Percentiles rank a stretch among this genome's conserved stretches.
These are phyloP conservation scores for Cladosporium sp. DNA, from an alignment of 2,329 filamentous ascomycete species.

Conservation along the genomic window DNA sequence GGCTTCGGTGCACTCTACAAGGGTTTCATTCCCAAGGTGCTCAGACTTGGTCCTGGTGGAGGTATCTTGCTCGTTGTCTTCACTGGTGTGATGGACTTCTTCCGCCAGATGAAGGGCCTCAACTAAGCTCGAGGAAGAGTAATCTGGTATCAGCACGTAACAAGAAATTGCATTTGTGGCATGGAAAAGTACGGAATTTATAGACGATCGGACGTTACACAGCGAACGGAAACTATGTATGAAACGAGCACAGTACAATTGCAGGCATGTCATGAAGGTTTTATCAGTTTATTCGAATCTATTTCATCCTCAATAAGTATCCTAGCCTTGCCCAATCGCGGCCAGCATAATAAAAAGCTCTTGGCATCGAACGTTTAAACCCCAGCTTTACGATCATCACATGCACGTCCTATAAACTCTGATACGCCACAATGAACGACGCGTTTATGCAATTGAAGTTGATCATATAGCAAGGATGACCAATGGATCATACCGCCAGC, in stretches of 20 bases:
- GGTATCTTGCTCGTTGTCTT: conserved; percentile 80
- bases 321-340: background rate
- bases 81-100: conserved; percentile 90
- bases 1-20: conserved; percentile 93
- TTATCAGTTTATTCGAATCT: background rate
- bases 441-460: background rate
- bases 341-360: background rate
- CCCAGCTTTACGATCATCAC: background rate
- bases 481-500: conserved; percentile 10
- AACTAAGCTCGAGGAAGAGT: background rate
- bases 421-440: background rate
- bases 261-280: background rate
- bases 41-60: conserved; percentile 70
- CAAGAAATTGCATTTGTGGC: conserved; percentile 8
- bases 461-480: conserved; percentile 6
- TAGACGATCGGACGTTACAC: conserved; percentile 11
- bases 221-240: conserved; percentile 9
- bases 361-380: conserved; percentile 4
- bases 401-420: background rate
- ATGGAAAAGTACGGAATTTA: conserved; percentile 15
- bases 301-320: background rate
- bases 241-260: conserved; percentile 14
- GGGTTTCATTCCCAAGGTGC: conserved; percentile 94
- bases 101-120: conserved; percentile 65
- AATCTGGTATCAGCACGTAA: background rate